Evolutionary conservation across 164 flowering plant species (phyloP).

Genomic region (Magnolia officinalis): DNA sequence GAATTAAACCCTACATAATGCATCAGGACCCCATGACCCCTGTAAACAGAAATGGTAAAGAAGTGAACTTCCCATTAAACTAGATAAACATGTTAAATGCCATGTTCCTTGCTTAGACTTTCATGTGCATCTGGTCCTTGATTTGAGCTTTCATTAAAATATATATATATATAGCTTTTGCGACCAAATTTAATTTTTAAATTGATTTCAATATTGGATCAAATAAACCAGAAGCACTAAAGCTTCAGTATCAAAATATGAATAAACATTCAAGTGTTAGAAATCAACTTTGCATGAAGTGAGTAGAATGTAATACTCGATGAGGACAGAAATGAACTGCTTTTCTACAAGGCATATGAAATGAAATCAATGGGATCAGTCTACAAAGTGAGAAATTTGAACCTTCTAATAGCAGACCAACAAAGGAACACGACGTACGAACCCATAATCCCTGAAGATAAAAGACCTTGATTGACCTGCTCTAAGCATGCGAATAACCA

Average conservation of each 20-base stretch:
- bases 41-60: too few species aligned
- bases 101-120: not conserved
- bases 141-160: not conserved
- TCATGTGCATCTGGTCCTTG: not conserved
- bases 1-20: too few species aligned
- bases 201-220: not conserved
- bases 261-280: too few species aligned
- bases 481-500: slow-evolving; percentile 4
- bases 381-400: slow-evolving; percentile 1
- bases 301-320: not conserved
- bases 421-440: slow-evolving; percentile 80
- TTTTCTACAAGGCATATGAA: not conserved
- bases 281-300: not conserved
- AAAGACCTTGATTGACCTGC: slow-evolving; percentile 82
- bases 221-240: not conserved
- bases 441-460: slow-evolving; percentile 92
- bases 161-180: not conserved
- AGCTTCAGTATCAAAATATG: not conserved
- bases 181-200: not conserved
- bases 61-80: too few species aligned
- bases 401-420: slow-evolving; percentile 96
- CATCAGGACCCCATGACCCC: too few species aligned
- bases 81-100: not conserved
- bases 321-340: not conserved
- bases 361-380: not conserved